Base-by-base conservation (phyloP, 2,329 filamentous ascomycete genomes). In the Epichloe aotearoae region DNA sequence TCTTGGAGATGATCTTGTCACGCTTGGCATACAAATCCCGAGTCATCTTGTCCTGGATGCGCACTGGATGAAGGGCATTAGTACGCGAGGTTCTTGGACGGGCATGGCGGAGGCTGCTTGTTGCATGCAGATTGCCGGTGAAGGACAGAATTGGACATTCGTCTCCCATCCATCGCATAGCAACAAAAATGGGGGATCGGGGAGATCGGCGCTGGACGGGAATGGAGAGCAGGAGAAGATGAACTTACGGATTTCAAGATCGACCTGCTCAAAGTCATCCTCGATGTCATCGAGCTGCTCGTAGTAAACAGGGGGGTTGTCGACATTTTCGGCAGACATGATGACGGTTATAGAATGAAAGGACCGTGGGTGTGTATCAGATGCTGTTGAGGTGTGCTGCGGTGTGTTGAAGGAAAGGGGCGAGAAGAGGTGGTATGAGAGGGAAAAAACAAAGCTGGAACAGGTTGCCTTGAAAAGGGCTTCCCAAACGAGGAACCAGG, bases 221-320 rank as follows among this genome's bases (percentile, higher is more conserved):
- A 20, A 26, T 23, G 20, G 7, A 37, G 10, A 4, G 19, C 19
- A 2, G n/a, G 4, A 30, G 23, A 19, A 10, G 11, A 42, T 15
- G 34, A 50, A 77, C 84, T 65, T 75, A 95, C 89, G 76, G 61
- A 93, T 83, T 65, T 95, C 84, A 37, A 83, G 75, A 69, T 96
- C 89, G 37, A 82, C 82, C 60, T 90, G 80, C 53, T 90, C 83
- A 61, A 95, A 95, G 56, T 94, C 84, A 58, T 82, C 77, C 73
- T 95, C 88, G 56, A 96, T 75, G 52, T 84, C 77, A 52, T 81
- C 78, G 56, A 97, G 81, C 65, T 91, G 80, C 68, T 88, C 84
- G 68, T 88, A 90, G 53, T 76, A 78, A 54, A 84, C 69, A 52
- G 68, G 58, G 53, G 53, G 68, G 58, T 69, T 70, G 26, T 68